Conservation (phyloP, 2,329 filamentous ascomycete genomes). For the Chaetomium sp. region DNA sequence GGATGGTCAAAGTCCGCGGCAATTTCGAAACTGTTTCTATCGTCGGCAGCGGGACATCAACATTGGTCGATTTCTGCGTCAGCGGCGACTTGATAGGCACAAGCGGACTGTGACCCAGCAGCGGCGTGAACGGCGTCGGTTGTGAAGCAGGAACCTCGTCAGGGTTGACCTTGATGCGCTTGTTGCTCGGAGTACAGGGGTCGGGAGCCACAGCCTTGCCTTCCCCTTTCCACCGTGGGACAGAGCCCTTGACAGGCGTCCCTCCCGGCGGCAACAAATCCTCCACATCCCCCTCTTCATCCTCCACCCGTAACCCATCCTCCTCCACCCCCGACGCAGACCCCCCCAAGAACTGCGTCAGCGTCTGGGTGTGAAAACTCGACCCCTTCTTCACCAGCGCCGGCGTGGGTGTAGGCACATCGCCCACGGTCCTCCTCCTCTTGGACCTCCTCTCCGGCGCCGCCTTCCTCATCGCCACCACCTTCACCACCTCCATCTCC, state of each 20-base stretch:
- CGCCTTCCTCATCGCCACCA: slow-evolving; percentile 4
- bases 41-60: slow-evolving; percentile 32
- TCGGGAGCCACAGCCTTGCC: slow-evolving; percentile 37
- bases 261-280: slow-evolving; percentile 3
- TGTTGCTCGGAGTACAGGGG: slow-evolving; percentile 47
- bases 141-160: slow-evolving; percentile 51
- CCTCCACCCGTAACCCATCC: slow-evolving; percentile 28
- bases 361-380: slow-evolving; percentile 41
- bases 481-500: slow-evolving; percentile 1
- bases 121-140: slow-evolving; percentile 47
- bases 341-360: slow-evolving; percentile 40
- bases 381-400: slow-evolving; percentile 27
- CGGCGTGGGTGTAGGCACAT: slow-evolving; percentile 34
- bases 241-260: neutral
- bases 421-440: slow-evolving; percentile 38
- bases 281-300: slow-evolving; percentile 26
- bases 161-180: slow-evolving; percentile 43
- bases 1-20: slow-evolving; percentile 44
- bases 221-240: slow-evolving; percentile 14
- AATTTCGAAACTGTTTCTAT: slow-evolving; percentile 34
- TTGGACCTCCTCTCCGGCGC: slow-evolving; percentile 29
- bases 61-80: slow-evolving; percentile 42
- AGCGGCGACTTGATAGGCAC: slow-evolving; percentile 43
- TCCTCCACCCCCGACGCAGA: slow-evolving; percentile 25
- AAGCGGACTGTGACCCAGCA: slow-evolving; percentile 45